These are phyloP conservation scores for Epipyxis sp. DNA, from an alignment of 108 stramenopile species.

Conservation along the genomic window DNA sequence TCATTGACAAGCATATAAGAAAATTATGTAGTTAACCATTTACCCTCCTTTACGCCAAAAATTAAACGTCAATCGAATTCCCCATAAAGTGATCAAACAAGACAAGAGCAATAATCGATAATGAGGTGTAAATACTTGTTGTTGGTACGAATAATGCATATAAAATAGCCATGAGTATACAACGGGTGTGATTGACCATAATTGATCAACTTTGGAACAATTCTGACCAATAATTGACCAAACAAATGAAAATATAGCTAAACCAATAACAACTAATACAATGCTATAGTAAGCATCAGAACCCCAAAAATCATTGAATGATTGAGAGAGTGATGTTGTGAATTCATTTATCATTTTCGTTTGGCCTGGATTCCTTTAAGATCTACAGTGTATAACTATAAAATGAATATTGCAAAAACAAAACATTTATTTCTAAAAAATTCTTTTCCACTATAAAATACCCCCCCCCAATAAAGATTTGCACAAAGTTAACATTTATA, in stretches of 20 bases:
- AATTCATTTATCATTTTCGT: too few species aligned
- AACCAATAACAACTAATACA: neutral
- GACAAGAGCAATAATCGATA: neutral
- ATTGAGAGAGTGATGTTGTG: too few species aligned
- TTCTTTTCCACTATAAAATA: too few species aligned
- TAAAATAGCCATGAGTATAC: conserved; percentile 24
- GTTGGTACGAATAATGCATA: neutral
- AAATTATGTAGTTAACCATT: neutral
- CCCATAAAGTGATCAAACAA: conserved; percentile 23
- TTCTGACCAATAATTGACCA: conserved; percentile 24
- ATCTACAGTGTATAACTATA: too few species aligned
- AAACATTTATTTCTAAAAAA: too few species aligned
- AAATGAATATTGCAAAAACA: too few species aligned
- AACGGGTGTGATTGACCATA: conserved; percentile 16
- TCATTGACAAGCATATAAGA: too few species aligned
- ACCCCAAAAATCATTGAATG: too few species aligned
- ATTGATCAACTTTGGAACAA: conserved; percentile 21
- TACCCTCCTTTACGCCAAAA: conserved; percentile 28
- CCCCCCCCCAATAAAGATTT: too few species aligned
- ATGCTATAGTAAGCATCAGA: too few species aligned
- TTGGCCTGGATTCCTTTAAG: too few species aligned
- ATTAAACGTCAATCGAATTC: conserved; percentile 28
- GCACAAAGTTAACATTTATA: too few species aligned
- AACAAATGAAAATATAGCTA: conserved; percentile 17
- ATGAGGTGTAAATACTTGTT: neutral